These are phyloP conservation scores for sweet orange (Citrus sinensis) DNA, from an alignment of 345 rosid genomes.

Conservation along the genomic window DNA sequence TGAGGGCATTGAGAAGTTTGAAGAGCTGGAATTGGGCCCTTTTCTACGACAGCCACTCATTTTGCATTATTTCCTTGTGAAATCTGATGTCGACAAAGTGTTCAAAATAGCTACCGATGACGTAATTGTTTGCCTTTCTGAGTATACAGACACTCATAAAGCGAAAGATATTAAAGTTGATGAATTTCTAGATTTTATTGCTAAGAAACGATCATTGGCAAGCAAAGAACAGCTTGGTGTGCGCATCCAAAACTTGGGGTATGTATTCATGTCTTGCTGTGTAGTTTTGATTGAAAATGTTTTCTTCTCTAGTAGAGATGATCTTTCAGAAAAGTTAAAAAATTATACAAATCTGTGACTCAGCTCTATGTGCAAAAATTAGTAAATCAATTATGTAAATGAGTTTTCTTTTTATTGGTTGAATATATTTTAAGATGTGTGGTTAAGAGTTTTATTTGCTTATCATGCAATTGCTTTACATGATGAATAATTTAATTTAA, in stretches of 20 bases:
- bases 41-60: conserved; percentile 64
- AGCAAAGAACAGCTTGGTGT: conserved; percentile 73
- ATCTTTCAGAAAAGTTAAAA: not conserved
- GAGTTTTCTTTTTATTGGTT: not conserved
- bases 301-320: not conserved
- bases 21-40: conserved; percentile 75
- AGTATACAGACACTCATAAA: conserved; percentile 34
- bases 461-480: not conserved
- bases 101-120: conserved; percentile 62
- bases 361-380: not conserved
- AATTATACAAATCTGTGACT: not conserved
- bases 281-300: not conserved
- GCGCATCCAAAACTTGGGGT: conserved; percentile 77
- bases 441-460: not conserved
- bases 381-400: not conserved
- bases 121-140: conserved; percentile 47
- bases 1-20: conserved; percentile 63
- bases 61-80: conserved; percentile 55
- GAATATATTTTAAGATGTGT: not conserved
- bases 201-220: conserved; percentile 41
- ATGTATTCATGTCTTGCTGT: conserved; percentile 17
- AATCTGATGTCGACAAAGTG: conserved; percentile 37
- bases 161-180: conserved; percentile 40
- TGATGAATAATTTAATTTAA: not conserved
- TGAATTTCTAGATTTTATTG: conserved; percentile 69